phyloP scores from a whole-genome alignment of 2,329 filamentous ascomycete genomes.

The Penicillium sp. region DNA sequence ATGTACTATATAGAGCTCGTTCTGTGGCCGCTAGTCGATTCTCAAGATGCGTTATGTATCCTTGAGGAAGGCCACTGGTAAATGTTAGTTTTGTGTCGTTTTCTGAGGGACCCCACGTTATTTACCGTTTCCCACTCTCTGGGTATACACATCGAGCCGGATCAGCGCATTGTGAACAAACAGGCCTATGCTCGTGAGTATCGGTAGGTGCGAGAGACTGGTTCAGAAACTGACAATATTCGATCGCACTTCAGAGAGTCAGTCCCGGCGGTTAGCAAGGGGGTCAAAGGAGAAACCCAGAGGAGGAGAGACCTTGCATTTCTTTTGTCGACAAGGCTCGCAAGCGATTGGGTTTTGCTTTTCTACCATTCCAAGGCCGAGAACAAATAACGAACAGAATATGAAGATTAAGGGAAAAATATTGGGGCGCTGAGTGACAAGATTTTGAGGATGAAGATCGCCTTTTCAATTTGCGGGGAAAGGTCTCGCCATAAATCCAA shows the following conservation, averaged over 20 bases:
- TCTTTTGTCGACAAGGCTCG: constrained; percentile 26
- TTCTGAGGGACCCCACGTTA: neutral
- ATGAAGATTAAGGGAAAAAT: neutral
- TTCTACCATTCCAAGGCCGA: constrained; percentile 9
- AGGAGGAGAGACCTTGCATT: constrained; percentile 23
- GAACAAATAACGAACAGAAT: neutral
- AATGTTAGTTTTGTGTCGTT: neutral
- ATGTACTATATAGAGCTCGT: constrained; percentile 27
- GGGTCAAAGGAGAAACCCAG: neutral
- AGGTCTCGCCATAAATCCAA: neutral
- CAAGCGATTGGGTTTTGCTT: constrained; percentile 26
- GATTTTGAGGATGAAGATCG: neutral
- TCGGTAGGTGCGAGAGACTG: neutral
- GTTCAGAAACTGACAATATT: constrained; percentile 16
- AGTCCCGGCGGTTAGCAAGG: neutral
- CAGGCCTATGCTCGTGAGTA: constrained; percentile 20
- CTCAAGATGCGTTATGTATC: constrained; percentile 48
- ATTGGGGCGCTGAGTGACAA: neutral
- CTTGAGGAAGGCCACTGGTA: constrained; percentile 31
- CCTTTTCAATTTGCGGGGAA: constrained; percentile 9
- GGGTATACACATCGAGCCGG: constrained; percentile 24
- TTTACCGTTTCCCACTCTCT: constrained; percentile 26
- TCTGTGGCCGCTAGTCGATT: constrained; percentile 41
- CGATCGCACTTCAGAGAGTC: constrained; percentile 23
- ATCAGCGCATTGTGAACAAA: constrained; percentile 23